Evolutionary conservation across 2,329 filamentous ascomycete species (phyloP).

Genomic region (Claviceps paspali): DNA sequence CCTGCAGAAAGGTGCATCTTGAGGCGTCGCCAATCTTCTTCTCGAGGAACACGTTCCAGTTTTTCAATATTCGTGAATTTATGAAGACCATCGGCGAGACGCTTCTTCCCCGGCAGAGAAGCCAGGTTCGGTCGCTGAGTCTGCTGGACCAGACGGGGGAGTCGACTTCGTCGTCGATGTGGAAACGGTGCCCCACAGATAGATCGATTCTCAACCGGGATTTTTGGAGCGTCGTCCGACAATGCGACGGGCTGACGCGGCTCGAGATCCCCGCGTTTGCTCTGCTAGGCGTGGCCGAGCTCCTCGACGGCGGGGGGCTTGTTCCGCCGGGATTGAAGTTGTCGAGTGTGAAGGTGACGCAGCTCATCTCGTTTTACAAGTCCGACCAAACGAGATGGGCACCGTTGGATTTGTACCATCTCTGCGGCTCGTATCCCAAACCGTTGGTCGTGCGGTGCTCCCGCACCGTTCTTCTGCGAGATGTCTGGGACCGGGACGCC

Average conservation of each 20-base stretch:
- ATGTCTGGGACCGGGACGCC: background rate
- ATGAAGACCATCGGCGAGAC: background rate
- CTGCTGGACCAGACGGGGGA: background rate
- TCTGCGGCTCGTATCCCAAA: no score
- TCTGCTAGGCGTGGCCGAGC: background rate
- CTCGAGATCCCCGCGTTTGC: background rate
- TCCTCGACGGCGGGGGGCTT: background rate
- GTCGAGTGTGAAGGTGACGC: background rate
- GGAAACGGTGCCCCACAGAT: background rate
- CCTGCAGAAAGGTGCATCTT: background rate
- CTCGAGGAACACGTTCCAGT: background rate
- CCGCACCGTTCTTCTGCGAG: background rate
- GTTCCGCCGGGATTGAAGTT: background rate
- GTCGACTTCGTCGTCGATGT: background rate
- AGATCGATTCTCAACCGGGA: background rate
- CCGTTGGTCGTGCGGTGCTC: background rate
- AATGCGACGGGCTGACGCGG: background rate
- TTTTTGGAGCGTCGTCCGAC: background rate
- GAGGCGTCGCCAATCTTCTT: constrained; percentile 1
- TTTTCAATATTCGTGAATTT: background rate
- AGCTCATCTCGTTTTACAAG: background rate
- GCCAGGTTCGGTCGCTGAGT: background rate
- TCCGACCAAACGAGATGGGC: no score
- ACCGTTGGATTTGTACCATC: no score
- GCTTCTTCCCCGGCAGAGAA: background rate